Conservation (phyloP, 139 green algal genomes). For the Tetradesmus lagerheimii region DNA sequence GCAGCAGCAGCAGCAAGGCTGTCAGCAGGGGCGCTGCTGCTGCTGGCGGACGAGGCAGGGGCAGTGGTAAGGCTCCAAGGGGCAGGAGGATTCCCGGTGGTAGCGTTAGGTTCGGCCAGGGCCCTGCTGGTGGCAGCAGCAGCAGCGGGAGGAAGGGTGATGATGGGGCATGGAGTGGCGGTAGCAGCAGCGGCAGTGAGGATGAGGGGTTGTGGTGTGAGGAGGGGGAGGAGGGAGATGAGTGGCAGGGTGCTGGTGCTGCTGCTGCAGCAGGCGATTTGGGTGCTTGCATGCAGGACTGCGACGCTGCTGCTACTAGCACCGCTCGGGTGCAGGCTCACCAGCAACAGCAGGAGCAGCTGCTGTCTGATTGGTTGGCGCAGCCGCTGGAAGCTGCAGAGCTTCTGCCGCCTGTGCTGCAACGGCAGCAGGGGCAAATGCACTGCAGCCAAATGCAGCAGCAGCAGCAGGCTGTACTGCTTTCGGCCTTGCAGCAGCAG, state of each 20-base stretch:
- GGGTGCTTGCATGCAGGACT: neutral
- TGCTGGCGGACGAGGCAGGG: neutral
- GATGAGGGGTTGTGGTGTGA: neutral
- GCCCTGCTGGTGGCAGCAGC: neutral
- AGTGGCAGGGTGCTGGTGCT: neutral
- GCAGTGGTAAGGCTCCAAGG: neutral
- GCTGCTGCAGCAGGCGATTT: neutral
- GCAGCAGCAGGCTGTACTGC: neutral
- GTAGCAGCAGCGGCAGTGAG: constrained; percentile 4
- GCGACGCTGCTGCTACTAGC: neutral
- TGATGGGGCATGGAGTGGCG: neutral
- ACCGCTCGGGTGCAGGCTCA: neutral
- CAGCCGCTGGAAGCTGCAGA: no score
- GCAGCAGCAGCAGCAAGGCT: neutral
- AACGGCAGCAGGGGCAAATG: neutral
- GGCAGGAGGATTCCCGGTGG: neutral
- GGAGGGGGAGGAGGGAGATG: neutral
- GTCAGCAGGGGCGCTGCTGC: neutral
- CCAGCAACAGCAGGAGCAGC: neutral
- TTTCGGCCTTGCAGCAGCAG: no score
- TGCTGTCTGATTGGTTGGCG: neutral
- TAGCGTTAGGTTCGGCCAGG: neutral
- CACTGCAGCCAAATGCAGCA: neutral
- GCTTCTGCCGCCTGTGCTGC: no score
- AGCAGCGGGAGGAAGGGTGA: neutral